Evolutionary conservation across 2,329 filamentous ascomycete species (phyloP).

Genomic region (Cladophialophora bantiana): DNA sequence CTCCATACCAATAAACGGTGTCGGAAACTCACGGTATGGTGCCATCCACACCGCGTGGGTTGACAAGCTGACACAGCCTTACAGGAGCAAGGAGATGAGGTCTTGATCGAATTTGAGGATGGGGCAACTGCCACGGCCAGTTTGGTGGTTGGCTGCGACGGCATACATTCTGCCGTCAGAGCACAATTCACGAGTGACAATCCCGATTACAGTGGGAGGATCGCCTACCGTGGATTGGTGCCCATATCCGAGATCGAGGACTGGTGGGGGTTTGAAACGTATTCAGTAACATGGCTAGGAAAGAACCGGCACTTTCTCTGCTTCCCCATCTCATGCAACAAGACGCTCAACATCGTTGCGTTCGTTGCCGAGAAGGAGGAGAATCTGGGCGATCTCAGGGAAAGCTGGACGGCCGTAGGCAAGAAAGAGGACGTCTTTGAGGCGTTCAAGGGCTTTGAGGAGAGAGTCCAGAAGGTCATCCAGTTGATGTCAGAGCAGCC

Average conservation of each 20-base stretch:
- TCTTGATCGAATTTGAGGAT: conserved; percentile 41
- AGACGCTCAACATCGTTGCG: conserved; percentile 48
- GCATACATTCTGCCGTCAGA: conserved; percentile 37
- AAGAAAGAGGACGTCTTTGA: conserved; percentile 40
- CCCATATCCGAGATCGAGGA: conserved; percentile 29
- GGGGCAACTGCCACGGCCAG: conserved; percentile 36
- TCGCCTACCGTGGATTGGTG: conserved; percentile 30
- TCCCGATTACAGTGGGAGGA: conserved; percentile 29
- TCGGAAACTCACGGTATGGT: conserved; percentile 25
- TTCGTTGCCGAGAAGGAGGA: conserved; percentile 46
- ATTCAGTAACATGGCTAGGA: conserved; percentile 45
- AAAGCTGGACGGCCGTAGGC: conserved; percentile 48
- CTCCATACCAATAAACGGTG: conserved; percentile 31
- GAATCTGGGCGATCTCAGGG: conserved; percentile 45
- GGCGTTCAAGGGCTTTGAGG: conserved; percentile 31
- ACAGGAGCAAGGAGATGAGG: conserved; percentile 26
- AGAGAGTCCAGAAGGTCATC: conserved; percentile 34
- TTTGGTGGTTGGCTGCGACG: conserved; percentile 40
- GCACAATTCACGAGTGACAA: conserved; percentile 28
- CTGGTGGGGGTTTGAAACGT: conserved; percentile 41
- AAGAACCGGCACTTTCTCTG: conserved; percentile 48
- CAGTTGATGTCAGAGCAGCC: conserved; percentile 27
- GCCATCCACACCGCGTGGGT: background rate
- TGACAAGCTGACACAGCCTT: conserved; percentile 8
- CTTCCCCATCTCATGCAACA: conserved; percentile 48